Conservation (phyloP, 2,329 filamentous ascomycete genomes). For the Bisporella sp. region DNA sequence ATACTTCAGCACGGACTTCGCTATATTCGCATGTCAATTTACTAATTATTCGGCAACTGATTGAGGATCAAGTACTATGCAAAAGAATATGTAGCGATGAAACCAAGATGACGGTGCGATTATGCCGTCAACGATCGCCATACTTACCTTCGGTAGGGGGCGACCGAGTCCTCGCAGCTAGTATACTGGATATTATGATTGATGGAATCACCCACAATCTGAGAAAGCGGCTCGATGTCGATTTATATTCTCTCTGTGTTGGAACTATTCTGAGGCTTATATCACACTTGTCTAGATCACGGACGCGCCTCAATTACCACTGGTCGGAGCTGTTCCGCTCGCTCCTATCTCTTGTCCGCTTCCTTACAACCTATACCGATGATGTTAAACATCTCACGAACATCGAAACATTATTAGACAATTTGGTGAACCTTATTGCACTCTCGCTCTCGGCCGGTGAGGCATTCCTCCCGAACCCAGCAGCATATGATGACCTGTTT, state of each 20-base stretch:
- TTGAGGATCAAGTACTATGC: conserved; percentile 77
- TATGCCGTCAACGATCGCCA: conserved; percentile 85
- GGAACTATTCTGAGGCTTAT: conserved; percentile 78
- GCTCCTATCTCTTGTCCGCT: conserved; percentile 79
- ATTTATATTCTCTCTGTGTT: conserved; percentile 75
- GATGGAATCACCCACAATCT: conserved; percentile 95
- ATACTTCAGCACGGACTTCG: conserved; percentile 70
- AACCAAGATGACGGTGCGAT: conserved; percentile 63
- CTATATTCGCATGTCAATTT: conserved; percentile 82
- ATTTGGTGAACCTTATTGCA: conserved; percentile 75
- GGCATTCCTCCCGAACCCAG: conserved; percentile 79
- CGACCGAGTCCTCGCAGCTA: conserved; percentile 67
- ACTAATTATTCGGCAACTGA: conserved; percentile 75
- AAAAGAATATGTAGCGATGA: conserved; percentile 81
- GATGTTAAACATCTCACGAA: conserved; percentile 65
- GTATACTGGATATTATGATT: conserved; percentile 78
- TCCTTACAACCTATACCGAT: conserved; percentile 77
- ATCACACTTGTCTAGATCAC: conserved; percentile 74
- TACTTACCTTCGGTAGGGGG: conserved; percentile 69
- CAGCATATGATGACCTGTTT: conserved; percentile 92
- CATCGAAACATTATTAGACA: conserved; percentile 67
- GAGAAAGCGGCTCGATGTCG: conserved; percentile 73
- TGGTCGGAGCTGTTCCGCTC: conserved; percentile 95
- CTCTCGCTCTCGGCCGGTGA: conserved; percentile 82
- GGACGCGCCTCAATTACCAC: conserved; percentile 79